Evolutionary conservation across 75 land plant genomes (phyloP).

Genomic region (Selaginella moellendorffii): DNA sequence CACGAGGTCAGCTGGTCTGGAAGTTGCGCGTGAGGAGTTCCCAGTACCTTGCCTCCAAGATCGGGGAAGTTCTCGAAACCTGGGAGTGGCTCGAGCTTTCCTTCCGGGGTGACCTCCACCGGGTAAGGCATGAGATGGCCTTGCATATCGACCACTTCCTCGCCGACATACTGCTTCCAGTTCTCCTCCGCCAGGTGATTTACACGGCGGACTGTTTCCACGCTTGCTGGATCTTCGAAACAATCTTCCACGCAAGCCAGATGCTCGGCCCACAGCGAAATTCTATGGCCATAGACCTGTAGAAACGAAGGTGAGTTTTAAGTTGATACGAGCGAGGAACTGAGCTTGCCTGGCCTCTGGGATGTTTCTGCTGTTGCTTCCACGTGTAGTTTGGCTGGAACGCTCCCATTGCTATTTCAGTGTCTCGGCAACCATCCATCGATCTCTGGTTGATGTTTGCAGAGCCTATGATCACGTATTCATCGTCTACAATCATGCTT

Average conservation of each 20-base stretch:
- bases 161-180: slow-evolving; percentile 44
- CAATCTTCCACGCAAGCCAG: slow-evolving; percentile 24
- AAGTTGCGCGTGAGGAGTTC: no score
- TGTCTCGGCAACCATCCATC: slow-evolving; percentile 79
- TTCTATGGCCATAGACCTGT: slow-evolving; percentile 81
- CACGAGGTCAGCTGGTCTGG: no score
- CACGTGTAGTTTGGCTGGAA: slow-evolving; percentile 74
- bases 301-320: background rate
- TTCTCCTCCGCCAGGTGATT: slow-evolving; percentile 44
- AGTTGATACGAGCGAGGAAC: no score
- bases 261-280: slow-evolving; percentile 93
- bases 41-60: slow-evolving; percentile 69
- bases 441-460: slow-evolving; percentile 87
- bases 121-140: slow-evolving; percentile 81
- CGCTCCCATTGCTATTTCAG: slow-evolving; percentile 92
- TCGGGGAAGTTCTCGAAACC: slow-evolving; percentile 55
- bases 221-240: slow-evolving; percentile 39
- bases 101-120: slow-evolving; percentile 35
- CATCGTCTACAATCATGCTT: slow-evolving; percentile 85
- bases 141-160: slow-evolving; percentile 29
- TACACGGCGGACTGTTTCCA: slow-evolving; percentile 44
- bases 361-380: slow-evolving; percentile 37
- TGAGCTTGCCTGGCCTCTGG: slow-evolving; percentile 59
- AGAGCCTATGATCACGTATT: slow-evolving; percentile 77
- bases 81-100: slow-evolving; percentile 38